Conservation (phyloP, 169 alveolate species). For the Plasmodium malariae region DNA sequence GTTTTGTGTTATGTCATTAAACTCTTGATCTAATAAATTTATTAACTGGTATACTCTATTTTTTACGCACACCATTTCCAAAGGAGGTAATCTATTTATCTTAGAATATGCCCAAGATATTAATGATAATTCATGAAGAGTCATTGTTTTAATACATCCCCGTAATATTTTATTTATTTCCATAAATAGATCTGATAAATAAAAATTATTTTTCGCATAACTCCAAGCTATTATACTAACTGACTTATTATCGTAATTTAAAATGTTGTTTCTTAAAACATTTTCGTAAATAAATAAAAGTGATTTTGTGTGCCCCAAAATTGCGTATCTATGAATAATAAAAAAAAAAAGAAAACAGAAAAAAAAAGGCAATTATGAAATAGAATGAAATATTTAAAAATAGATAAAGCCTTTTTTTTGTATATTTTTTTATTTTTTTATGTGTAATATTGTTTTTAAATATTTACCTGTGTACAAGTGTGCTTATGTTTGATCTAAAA, state of each 20-base stretch:
- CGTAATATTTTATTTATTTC: conserved; percentile 74
- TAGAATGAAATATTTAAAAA: neutral
- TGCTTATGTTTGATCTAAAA: conserved; percentile 76
- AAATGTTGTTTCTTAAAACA: conserved; percentile 60
- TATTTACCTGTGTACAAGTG: conserved; percentile 70
- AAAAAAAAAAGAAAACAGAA: conserved; percentile 3
- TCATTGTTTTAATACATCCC: conserved; percentile 72
- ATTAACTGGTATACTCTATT: conserved; percentile 69
- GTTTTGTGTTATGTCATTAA: conserved; percentile 18
- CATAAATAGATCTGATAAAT: conserved; percentile 69
- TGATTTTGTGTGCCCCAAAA: conserved; percentile 75
- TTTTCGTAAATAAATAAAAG: conserved; percentile 75
- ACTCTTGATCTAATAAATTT: conserved; percentile 66
- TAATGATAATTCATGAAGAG: conserved; percentile 74
- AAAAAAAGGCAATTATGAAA: conserved; percentile 21
- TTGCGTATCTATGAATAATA: conserved; percentile 40
- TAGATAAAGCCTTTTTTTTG: neutral
- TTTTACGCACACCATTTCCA: conserved; percentile 73
- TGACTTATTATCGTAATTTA: conserved; percentile 72
- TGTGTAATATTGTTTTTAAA: conserved; percentile 2
- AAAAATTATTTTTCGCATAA: conserved; percentile 73
- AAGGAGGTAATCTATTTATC: conserved; percentile 74
- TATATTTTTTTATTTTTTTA: conserved; percentile 11
- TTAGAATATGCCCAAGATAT: conserved; percentile 77
- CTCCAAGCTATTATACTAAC: conserved; percentile 77